These are phyloP conservation scores for Pseudozyma pruni DNA, from an alignment of 1,284 basidiomycete genomes.

Conservation along the genomic window DNA sequence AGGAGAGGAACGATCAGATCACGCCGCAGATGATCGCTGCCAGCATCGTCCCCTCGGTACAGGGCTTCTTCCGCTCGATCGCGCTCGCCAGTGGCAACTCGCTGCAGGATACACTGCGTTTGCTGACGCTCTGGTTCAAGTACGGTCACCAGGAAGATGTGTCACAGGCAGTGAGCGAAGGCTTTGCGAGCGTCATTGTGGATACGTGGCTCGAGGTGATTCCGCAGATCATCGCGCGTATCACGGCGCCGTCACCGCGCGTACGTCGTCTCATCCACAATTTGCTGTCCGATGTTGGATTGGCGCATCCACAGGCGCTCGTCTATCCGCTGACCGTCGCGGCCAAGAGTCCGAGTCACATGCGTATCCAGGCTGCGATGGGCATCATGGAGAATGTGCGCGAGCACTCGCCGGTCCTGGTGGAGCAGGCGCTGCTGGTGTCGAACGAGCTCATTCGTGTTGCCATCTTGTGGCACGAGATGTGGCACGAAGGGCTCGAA, in stretches of 20 bases:
- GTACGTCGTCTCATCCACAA: slow-evolving; percentile 91
- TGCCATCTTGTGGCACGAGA: slow-evolving; percentile 98
- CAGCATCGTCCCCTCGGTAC: slow-evolving; percentile 93
- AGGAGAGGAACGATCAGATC: slow-evolving; percentile 74
- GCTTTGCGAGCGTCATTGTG: slow-evolving; percentile 89
- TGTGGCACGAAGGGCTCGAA: slow-evolving; percentile 98
- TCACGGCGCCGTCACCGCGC: slow-evolving; percentile 89
- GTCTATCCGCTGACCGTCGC: slow-evolving; percentile 99
- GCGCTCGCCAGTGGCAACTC: slow-evolving; percentile 85
- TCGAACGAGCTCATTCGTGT: slow-evolving; percentile 95
- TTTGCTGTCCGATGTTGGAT: slow-evolving; percentile 90
- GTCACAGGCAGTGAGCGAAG: slow-evolving; percentile 86
- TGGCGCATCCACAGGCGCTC: slow-evolving; percentile 95
- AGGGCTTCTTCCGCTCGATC: slow-evolving; percentile 94
- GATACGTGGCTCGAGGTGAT: slow-evolving; percentile 99
- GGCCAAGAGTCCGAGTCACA: slow-evolving; percentile 88
- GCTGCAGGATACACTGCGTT: slow-evolving; percentile 91
- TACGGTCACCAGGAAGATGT: slow-evolving; percentile 93
- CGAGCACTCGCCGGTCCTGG: slow-evolving; percentile 88
- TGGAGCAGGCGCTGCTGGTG: slow-evolving; percentile 91
- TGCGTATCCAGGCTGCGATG: slow-evolving; percentile 84
- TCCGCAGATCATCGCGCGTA: slow-evolving; percentile 98
- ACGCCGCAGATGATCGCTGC: slow-evolving; percentile 79
- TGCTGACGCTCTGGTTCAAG: slow-evolving; percentile 98
- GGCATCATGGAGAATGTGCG: slow-evolving; percentile 93